Base-by-base conservation (phyloP, 73 alveolate genomes). In the Effrenium voratum region DNA sequence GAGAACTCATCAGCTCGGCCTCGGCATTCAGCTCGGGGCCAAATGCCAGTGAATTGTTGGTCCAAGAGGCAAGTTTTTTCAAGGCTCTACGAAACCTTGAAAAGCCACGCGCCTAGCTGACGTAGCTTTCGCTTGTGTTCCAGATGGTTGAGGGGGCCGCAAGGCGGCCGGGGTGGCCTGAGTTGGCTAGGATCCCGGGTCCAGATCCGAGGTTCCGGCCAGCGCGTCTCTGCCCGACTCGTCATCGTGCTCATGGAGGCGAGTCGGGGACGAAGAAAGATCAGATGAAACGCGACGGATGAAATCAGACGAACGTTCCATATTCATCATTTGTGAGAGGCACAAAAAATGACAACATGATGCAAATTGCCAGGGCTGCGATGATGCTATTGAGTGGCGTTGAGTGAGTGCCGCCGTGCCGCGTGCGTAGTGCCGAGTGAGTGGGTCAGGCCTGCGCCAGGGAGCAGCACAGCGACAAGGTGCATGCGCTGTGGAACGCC, bases 1-100 rank as follows among this genome's bases (percentile, higher is more conserved):
- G 55, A 86, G 97, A 12, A 90, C 85, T 5, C 97, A 90, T n/a
- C 97, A 90, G 76, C 87, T 90, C n/a, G 97, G 97, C 19, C 97
- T 68, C 46, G 97, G 97, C 52, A 90, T 90, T 43, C 97, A 90
- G 97, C 57, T 30, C 50, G 24, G 15, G 95, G 24, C 6, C 84
- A 63, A 32, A 36, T 63, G 77, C 40, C 26, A 15, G n/a, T 63
- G n/a, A 26, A 8, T 63, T 63, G 63, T 8, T 52, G 8, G 19
- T 52, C 26, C 63, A 19, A 8, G n/a, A n/a, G n/a, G n/a, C n/a
- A n/a, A n/a, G n/a, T n/a, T n/a, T n/a, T n/a, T n/a, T n/a, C 36
- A 32, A 90, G 97, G 97, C 68, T 90, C 87, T 90, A 90, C 36
- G 97, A 90, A 75, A 90, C 97, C 28, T 44, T 90, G 38, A 90